A percentile compares a stretch with the other conserved stretches of the same genome.
These are phyloP conservation scores for Beauveria sp. DNA, from an alignment of 2,329 filamentous ascomycete species.

Conservation along the genomic window DNA sequence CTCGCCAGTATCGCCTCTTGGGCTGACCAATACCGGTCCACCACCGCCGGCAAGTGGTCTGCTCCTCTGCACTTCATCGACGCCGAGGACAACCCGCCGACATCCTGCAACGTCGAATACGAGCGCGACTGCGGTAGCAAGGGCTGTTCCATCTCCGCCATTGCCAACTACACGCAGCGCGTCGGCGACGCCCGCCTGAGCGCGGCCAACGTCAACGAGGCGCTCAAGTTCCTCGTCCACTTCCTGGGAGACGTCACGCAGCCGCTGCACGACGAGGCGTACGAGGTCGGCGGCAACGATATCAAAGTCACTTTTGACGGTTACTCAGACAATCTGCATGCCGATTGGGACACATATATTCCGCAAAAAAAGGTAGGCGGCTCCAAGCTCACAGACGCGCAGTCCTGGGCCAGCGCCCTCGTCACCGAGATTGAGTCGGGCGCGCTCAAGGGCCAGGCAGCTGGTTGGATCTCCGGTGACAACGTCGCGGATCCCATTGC, in stretches of 20 bases:
- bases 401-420: constrained; percentile 31
- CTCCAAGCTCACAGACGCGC: constrained; percentile 26
- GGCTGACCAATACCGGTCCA: constrained; percentile 40
- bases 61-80: constrained; percentile 45
- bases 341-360: constrained; percentile 54
- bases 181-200: constrained; percentile 14
- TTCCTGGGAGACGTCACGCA: constrained; percentile 51
- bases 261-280: constrained; percentile 45
- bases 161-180: constrained; percentile 22
- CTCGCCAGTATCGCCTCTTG: constrained; percentile 38
- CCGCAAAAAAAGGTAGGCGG: constrained; percentile 37
- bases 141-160: constrained; percentile 21
- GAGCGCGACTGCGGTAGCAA: constrained; percentile 27
- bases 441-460: constrained; percentile 26
- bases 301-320: constrained; percentile 24
- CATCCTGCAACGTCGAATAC: constrained; percentile 30
- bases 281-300: constrained; percentile 39
- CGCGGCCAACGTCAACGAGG: constrained; percentile 14
- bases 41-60: constrained; percentile 37
- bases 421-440: constrained; percentile 29
- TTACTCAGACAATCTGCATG: constrained; percentile 48
- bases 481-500: constrained; percentile 23
- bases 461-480: constrained; percentile 29
- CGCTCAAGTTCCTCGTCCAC: constrained; percentile 28
- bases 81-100: constrained; percentile 31